Base-by-base conservation (phyloP, 176 grass and related monocot species). In the Alopecurus myosuroides region DNA sequence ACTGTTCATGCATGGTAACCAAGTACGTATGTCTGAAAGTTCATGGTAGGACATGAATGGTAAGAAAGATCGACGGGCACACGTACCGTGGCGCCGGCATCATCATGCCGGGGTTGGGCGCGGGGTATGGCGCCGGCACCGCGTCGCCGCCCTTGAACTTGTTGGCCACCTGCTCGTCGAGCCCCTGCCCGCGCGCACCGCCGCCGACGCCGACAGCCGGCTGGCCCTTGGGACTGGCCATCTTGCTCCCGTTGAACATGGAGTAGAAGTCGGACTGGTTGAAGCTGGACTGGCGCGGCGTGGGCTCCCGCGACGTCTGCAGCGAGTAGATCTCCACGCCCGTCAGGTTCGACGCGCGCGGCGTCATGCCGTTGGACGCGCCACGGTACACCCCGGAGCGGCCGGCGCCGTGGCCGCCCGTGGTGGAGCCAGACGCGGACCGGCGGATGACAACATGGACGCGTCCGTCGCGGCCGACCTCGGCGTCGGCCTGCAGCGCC, bases 251-350 rank as follows among this genome's bases (percentile, higher is more conserved):
- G 33, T 76, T 81, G 84, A 99, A 99, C 97, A 99, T 99, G 86
- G 97, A 86, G 86, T 99, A 96, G 89, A 99, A 99, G 52, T 99
- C 97, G 1, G 93, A 87, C 91, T 99, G 97, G 97, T 99, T 99
- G 86, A 99, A 99, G 88, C 97, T 99, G 34, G 97, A 99, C 3
- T 84, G 91, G 2, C 97, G 70, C 28, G 97, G 97, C 37, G 97
- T 99, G 23, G 97, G 97, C 85, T 99, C 97, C 18, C 91, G 29
- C 28, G 97, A 99, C 20, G 93, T 93, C 88, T 96, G 97, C 70
- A 99, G 81, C 20, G 97, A 99, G 86, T 99, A 99, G 86, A 99
- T 99, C 90, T 99, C 97, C 11, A 99, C 97, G 18, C 97, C 97
- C 0, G 97, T 96, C 12, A 99, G 86, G 86, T 99, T 99, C 19